Percentiles rank a stretch among this genome's conserved stretches.
Evolutionary conservation across 2,329 filamentous ascomycete species (phyloP).

Genomic region (Epichloe elymi): DNA sequence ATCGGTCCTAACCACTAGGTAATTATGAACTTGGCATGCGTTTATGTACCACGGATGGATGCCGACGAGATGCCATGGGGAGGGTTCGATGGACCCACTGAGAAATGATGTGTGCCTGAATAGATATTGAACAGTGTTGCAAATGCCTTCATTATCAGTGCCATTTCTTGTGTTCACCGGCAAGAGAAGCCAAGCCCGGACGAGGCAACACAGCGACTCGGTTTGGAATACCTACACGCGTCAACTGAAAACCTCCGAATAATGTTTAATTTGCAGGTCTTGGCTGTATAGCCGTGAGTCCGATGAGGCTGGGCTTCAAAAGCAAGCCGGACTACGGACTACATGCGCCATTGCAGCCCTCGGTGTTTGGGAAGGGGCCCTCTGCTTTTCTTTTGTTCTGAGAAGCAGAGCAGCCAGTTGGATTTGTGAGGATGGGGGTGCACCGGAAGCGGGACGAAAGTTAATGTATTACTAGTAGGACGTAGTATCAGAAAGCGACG

Average conservation of each 20-base stretch:
- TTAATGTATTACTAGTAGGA: neutral
- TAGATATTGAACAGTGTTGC: neutral
- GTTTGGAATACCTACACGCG: neutral
- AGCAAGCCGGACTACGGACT: neutral
- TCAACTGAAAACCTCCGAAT: neutral
- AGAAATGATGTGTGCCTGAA: neutral
- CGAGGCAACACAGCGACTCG: neutral
- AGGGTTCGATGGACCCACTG: neutral
- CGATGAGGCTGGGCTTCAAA: neutral
- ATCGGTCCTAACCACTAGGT: neutral
- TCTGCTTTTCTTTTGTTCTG: neutral
- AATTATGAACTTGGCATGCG: neutral
- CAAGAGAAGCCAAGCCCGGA: neutral
- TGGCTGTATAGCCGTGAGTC: neutral
- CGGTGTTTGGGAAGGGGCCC: neutral
- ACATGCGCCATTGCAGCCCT: neutral
- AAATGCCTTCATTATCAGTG: neutral
- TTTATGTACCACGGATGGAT: neutral
- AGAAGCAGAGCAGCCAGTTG: neutral
- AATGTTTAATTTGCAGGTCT: conserved; percentile 2
- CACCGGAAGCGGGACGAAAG: neutral
- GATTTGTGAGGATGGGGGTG: neutral
- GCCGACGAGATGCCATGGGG: neutral
- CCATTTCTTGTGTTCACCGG: neutral
- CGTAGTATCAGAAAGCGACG: neutral